A percentile compares a stretch with the other conserved stretches of the same genome.
These are phyloP conservation scores for Pseudoneurospora amorphoporcata DNA, from an alignment of 495 filamentous ascomycete genomes.

Conservation along the genomic window DNA sequence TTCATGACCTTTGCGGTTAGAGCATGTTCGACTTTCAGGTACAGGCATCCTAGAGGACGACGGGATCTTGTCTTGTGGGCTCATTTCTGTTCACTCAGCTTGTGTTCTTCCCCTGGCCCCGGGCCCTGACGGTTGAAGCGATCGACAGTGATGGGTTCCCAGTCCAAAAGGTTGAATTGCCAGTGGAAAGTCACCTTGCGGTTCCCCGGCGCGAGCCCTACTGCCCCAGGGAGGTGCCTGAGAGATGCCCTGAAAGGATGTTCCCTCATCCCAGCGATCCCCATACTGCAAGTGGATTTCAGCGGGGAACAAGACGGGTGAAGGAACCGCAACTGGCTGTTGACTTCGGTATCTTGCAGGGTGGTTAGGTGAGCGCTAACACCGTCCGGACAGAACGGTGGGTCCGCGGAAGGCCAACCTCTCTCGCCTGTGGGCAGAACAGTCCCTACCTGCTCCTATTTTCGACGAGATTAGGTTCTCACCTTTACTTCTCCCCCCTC, in stretches of 20 bases:
- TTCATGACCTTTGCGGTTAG: neutral
- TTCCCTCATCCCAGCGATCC: neutral
- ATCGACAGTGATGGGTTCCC: neutral
- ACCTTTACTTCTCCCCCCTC: neutral
- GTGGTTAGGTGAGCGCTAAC: neutral
- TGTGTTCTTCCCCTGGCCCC: neutral
- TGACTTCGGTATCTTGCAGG: neutral
- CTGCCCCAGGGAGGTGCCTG: neutral
- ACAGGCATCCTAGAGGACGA: neutral
- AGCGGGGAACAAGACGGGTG: neutral
- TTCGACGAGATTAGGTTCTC: neutral
- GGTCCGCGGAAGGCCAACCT: neutral
- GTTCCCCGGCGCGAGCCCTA: neutral
- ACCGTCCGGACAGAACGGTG: neutral
- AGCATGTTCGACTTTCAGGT: neutral
- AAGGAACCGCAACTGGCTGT: neutral
- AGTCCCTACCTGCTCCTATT: neutral
- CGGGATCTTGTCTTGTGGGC: neutral
- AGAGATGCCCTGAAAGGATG: neutral
- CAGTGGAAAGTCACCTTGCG: neutral
- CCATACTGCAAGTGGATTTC: neutral
- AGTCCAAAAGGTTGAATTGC: neutral
- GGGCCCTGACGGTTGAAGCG: neutral
- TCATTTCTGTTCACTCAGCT: neutral
- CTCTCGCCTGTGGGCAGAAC: neutral